phyloP scores from a whole-genome alignment of 345 rosid genomes.

The Camelina laxa region DNA sequence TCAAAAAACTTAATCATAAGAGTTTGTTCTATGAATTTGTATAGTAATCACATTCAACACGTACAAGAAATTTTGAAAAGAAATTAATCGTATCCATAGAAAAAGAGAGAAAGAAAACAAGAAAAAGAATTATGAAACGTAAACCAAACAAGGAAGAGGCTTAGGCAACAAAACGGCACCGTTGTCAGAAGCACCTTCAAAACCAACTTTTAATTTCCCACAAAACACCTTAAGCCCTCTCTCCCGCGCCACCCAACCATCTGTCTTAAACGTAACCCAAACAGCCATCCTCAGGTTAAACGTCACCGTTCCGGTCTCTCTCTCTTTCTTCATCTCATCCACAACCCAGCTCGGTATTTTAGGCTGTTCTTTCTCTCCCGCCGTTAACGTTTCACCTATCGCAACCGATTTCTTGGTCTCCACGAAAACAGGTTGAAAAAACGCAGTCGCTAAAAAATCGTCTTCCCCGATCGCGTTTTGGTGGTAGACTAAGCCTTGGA shows the following conservation, averaged over 20 bases:
- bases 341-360: conserved; percentile 43
- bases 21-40: not conserved
- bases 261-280: conserved; percentile 42
- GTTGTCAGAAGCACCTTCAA: conserved; percentile 33
- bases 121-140: conserved; percentile 29
- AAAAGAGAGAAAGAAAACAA: not conserved
- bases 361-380: conserved; percentile 43
- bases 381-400: conserved; percentile 34
- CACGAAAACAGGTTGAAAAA: conserved; percentile 40
- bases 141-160: conserved; percentile 46
- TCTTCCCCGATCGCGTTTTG: conserved; percentile 38
- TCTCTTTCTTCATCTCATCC: conserved; percentile 47
- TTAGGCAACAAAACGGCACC: conserved; percentile 44
- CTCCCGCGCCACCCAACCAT: conserved; percentile 46
- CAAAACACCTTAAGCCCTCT: conserved; percentile 47
- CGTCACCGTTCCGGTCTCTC: conserved; percentile 44
- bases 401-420: conserved; percentile 36
- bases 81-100: not conserved
- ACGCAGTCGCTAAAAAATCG: conserved; percentile 31
- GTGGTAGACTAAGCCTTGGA: conserved; percentile 38
- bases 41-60: conserved; percentile 4
- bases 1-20: not conserved
- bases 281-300: conserved; percentile 44
- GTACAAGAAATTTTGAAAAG: conserved; percentile 1
- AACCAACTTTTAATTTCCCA: conserved; percentile 40